Conservation (phyloP, 2,329 filamentous ascomycete genomes). For the Alternaria dauci region DNA sequence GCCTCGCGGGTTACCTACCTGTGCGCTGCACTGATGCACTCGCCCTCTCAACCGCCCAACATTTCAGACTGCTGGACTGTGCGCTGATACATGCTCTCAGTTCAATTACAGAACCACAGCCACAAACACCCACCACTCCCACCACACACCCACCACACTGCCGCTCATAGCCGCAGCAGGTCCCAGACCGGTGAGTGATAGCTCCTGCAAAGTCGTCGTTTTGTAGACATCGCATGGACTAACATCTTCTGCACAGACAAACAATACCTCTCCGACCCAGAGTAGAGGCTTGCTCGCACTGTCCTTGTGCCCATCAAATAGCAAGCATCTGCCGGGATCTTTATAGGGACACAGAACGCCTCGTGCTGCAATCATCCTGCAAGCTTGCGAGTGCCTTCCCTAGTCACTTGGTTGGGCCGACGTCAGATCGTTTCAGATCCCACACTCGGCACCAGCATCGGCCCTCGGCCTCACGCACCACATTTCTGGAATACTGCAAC, state of each 20-base stretch:
- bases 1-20: conserved; percentile 40
- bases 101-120: conserved; percentile 31
- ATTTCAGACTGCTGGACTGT: conserved; percentile 31
- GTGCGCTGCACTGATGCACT: conserved; percentile 51
- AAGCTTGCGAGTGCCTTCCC: conserved; percentile 43
- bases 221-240: conserved; percentile 18
- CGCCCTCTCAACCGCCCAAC: conserved; percentile 39
- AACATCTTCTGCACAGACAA: conserved; percentile 44
- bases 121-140: conserved; percentile 36
- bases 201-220: conserved; percentile 14
- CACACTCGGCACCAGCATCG: conserved; percentile 44
- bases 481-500: conserved; percentile 50
- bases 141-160: conserved; percentile 8
- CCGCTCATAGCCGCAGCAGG: conserved; percentile 26
- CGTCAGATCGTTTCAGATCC: conserved; percentile 51
- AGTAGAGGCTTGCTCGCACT: conserved; percentile 43
- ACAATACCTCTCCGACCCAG: conserved; percentile 36
- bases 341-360: conserved; percentile 51
- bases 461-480: conserved; percentile 46
- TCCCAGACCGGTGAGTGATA: conserved; percentile 38
- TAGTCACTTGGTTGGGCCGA: conserved; percentile 47
- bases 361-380: conserved; percentile 50
- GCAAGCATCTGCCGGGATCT: conserved; percentile 43
- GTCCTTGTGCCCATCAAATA: conserved; percentile 44
- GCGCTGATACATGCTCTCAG: conserved; percentile 43